These are phyloP conservation scores for Mimosa pudica DNA, from an alignment of 306 rosid genomes.

Conservation along the genomic window DNA sequence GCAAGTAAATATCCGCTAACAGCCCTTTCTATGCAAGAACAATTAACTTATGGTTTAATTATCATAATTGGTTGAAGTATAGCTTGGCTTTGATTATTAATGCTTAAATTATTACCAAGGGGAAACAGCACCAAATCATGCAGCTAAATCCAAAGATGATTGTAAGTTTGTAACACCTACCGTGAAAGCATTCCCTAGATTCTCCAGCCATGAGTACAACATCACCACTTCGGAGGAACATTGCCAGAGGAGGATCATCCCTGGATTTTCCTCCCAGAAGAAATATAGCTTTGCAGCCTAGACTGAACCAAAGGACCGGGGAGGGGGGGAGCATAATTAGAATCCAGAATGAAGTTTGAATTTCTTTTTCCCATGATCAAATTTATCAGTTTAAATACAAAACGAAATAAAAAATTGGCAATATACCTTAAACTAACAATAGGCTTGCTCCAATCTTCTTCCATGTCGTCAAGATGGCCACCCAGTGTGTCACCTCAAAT, in stretches of 20 bases:
- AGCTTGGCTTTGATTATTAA: slow-evolving; percentile 9
- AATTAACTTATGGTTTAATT: slow-evolving; percentile 15
- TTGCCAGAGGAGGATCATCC: slow-evolving; percentile 80
- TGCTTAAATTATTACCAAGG: neutral
- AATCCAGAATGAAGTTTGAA: slow-evolving; percentile 22
- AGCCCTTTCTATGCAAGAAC: slow-evolving; percentile 12
- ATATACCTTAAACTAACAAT: slow-evolving; percentile 85
- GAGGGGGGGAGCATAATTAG: slow-evolving; percentile 24
- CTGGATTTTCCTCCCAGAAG: slow-evolving; percentile 88
- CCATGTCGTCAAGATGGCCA: slow-evolving; percentile 99
- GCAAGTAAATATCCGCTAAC: slow-evolving; percentile 15
- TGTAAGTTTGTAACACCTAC: slow-evolving; percentile 46
- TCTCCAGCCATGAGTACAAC: slow-evolving; percentile 94
- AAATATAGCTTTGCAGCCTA: slow-evolving; percentile 96
- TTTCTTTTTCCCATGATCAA: slow-evolving; percentile 3
- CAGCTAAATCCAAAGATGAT: slow-evolving; percentile 6
- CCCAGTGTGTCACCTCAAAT: slow-evolving; percentile 78
- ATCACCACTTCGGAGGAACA: slow-evolving; percentile 97
- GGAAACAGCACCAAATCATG: neutral
- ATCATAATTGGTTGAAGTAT: neutral
- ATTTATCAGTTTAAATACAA: slow-evolving; percentile 3
- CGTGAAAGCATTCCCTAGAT: slow-evolving; percentile 93
- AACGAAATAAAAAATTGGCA: slow-evolving; percentile 1
- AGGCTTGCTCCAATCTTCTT: slow-evolving; percentile 91
- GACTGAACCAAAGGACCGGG: slow-evolving; percentile 42